Evolutionary conservation across 495 filamentous ascomycete species (phyloP).

Genomic region (Rusavskia elegans): DNA sequence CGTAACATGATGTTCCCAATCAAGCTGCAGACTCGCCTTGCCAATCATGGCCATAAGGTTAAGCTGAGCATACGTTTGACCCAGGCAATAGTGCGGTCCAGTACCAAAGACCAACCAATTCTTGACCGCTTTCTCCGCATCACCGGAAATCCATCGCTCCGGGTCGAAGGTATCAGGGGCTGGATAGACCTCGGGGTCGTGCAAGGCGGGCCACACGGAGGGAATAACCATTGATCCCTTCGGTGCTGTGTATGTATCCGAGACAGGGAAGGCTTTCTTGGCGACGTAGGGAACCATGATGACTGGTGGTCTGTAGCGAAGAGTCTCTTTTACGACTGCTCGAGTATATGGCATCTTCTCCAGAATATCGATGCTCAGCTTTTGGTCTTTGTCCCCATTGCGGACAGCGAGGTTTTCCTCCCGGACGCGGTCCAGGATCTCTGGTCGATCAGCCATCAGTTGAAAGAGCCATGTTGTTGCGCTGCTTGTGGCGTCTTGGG

Average conservation of each 20-base stretch:
- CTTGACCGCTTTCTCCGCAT: constrained; percentile 82
- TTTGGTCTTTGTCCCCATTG: constrained; percentile 56
- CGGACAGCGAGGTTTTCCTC: constrained; percentile 76
- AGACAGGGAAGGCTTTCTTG: constrained; percentile 93
- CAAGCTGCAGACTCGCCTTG: constrained; percentile 77
- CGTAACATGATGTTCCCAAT: constrained; percentile 83
- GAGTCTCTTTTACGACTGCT: constrained; percentile 81
- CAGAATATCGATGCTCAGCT: constrained; percentile 64
- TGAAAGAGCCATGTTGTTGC: constrained; percentile 94
- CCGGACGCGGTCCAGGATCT: constrained; percentile 75
- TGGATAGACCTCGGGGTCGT: constrained; percentile 85
- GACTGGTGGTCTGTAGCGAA: constrained; percentile 91
- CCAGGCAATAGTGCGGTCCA: constrained; percentile 91
- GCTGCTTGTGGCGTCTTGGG: constrained; percentile 89
- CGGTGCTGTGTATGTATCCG: constrained; percentile 69
- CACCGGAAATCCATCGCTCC: constrained; percentile 82
- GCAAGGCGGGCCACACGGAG: constrained; percentile 74
- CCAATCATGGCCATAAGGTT: constrained; percentile 87
- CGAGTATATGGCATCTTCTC: constrained; percentile 84
- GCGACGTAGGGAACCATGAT: constrained; percentile 93
- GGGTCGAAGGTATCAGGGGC: constrained; percentile 76
- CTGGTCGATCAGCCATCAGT: constrained; percentile 82
- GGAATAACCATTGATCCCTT: constrained; percentile 95
- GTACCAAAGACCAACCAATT: constrained; percentile 97
- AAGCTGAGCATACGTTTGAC: constrained; percentile 81